phyloP scores from a whole-genome alignment of 2,329 filamentous ascomycete species.

The Pseudogymnoascus sp. region DNA sequence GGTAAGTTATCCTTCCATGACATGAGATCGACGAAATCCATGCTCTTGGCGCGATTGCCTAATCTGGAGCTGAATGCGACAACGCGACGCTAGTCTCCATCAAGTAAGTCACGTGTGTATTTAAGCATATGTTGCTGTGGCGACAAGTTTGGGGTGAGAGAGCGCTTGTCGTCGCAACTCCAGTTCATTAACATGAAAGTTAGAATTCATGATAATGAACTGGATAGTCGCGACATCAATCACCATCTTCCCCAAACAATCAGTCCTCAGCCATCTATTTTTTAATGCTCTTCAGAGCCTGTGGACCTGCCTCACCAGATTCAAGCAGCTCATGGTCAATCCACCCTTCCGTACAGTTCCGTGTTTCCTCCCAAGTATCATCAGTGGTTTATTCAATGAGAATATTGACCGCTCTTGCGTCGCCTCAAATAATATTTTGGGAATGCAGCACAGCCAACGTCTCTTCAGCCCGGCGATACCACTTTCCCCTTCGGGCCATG shows the following conservation, averaged over 20 bases:
- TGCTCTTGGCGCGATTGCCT: conserved; percentile 9
- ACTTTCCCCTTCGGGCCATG: neutral
- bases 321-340: conserved; percentile 13
- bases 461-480: neutral
- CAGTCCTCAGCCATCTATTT: conserved; percentile 9
- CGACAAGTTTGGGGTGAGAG: neutral
- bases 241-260: neutral
- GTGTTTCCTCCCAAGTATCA: conserved; percentile 14
- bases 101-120: neutral
- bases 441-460: neutral
- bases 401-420: neutral
- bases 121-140: neutral
- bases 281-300: conserved; percentile 10
- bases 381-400: neutral
- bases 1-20: neutral
- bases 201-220: neutral
- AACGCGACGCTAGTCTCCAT: neutral
- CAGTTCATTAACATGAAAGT: neutral
- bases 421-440: neutral
- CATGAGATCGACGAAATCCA: conserved; percentile 1
- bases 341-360: conserved; percentile 12
- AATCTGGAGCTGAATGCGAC: conserved; percentile 6
- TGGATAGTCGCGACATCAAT: neutral
- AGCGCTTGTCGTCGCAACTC: neutral
- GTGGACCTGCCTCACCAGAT: conserved; percentile 10